phyloP scores from a whole-genome alignment of 106 monocot species.

The Amphibolis antarctica region DNA sequence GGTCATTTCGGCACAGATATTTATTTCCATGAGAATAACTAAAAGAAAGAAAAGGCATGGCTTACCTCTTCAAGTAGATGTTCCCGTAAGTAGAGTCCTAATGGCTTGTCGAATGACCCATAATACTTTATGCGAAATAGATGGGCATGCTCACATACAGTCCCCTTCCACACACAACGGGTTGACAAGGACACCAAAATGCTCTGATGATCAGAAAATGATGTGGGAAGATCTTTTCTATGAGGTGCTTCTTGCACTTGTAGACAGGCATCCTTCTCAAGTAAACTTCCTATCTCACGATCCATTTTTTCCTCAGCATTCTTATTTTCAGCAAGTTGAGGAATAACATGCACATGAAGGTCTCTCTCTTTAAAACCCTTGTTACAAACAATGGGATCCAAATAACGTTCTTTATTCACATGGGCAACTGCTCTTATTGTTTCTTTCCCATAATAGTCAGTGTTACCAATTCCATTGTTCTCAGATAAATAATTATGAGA shows the following conservation, averaged over 20 bases:
- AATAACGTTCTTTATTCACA: neutral
- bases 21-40: neutral
- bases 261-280: neutral
- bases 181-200: slow-evolving; percentile 81
- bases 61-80: slow-evolving; percentile 82
- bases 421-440: slow-evolving; percentile 4
- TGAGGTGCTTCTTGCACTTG: slow-evolving; percentile 5
- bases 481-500: slow-evolving; percentile 1
- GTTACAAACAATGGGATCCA: neutral
- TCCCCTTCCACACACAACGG: slow-evolving; percentile 89
- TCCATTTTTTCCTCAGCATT: slow-evolving; percentile 2
- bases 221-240: slow-evolving; percentile 45
- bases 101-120: slow-evolving; percentile 77
- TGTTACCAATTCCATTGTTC: slow-evolving; percentile 3
- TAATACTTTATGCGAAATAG: slow-evolving; percentile 91
- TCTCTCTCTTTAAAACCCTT: slow-evolving; percentile 5
- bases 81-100: slow-evolving; percentile 78
- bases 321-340: neutral
- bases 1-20: neutral
- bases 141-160: slow-evolving; percentile 79
- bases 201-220: slow-evolving; percentile 80
- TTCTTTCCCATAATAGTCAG: slow-evolving; percentile 8
- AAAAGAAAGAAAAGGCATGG: neutral
- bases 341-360: neutral
- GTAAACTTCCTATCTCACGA: slow-evolving; percentile 10